Evolutionary conservation across 805 yeast genomes (phyloP).

Genomic region (Yamadazyma insecticola): DNA sequence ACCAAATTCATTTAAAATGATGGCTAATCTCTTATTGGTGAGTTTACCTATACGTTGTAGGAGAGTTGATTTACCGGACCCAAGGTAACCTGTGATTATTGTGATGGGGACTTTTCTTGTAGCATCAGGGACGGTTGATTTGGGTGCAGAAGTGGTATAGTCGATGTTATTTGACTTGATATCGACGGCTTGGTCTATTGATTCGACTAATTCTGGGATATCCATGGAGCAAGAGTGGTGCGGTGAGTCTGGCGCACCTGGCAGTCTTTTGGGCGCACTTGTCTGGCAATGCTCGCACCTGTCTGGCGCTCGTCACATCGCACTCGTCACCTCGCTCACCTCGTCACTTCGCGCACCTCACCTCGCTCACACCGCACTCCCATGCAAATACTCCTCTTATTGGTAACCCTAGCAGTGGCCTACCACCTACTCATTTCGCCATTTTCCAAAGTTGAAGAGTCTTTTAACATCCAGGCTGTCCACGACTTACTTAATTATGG

Average conservation of each 20-base stretch:
- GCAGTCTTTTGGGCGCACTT: no score
- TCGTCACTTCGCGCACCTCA: no score
- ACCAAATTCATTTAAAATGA: constrained; percentile 89
- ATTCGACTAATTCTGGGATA: constrained; percentile 12
- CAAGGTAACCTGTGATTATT: constrained; percentile 90
- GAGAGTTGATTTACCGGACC: constrained; percentile 90
- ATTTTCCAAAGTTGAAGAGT: constrained; percentile 89
- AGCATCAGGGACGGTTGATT: constrained; percentile 6
- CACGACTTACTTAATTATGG: constrained; percentile 77
- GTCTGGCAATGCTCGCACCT: no score
- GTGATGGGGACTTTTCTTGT: constrained; percentile 75
- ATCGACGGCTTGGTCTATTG: constrained; percentile 7
- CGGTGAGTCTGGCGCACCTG: neutral
- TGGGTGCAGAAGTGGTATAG: constrained; percentile 4
- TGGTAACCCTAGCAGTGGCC: no score
- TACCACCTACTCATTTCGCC: constrained; percentile 61
- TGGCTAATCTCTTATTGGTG: constrained; percentile 75
- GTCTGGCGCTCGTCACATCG: no score
- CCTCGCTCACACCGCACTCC: no score
- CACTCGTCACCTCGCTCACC: no score
- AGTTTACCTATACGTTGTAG: constrained; percentile 67
- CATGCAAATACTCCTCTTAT: neutral
- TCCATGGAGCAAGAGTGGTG: constrained; percentile 1
- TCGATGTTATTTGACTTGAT: constrained; percentile 10
- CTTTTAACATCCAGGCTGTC: constrained; percentile 85